phyloP scores from a whole-genome alignment of 345 rosid species.

The rapeseed (Brassica napus) region Da-Ae NC_063451.1:30386001-30386500 shows the following conservation, averaged over 20 bases:
- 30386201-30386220: conserved; percentile 77
- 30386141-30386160: conserved; percentile 93
- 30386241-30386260: conserved; percentile 79
- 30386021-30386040: conserved; percentile 90
- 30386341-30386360: not conserved
- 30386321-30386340: conserved; percentile 1
- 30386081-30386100: conserved; percentile 86
- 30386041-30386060: conserved; percentile 91
- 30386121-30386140: conserved; percentile 94
- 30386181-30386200: conserved; percentile 83
- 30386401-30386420: conserved; percentile 54
- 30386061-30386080: conserved; percentile 90
- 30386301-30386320: conserved; percentile 16
- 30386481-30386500: conserved; percentile 33
- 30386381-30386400: not conserved
- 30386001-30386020: conserved; percentile 90
- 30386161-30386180: conserved; percentile 88
- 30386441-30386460: conserved; percentile 89
- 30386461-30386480: conserved; percentile 89
- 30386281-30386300: conserved; percentile 91
- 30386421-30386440: conserved; percentile 87
- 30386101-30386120: conserved; percentile 85
- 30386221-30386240: conserved; percentile 50
- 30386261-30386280: conserved; percentile 88
- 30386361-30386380: not conserved